Percentiles rank a stretch among this genome's conserved stretches.
phyloP scores from a whole-genome alignment of 1,139 yeast genomes.

The Yamadazyma triangularis region DNA sequence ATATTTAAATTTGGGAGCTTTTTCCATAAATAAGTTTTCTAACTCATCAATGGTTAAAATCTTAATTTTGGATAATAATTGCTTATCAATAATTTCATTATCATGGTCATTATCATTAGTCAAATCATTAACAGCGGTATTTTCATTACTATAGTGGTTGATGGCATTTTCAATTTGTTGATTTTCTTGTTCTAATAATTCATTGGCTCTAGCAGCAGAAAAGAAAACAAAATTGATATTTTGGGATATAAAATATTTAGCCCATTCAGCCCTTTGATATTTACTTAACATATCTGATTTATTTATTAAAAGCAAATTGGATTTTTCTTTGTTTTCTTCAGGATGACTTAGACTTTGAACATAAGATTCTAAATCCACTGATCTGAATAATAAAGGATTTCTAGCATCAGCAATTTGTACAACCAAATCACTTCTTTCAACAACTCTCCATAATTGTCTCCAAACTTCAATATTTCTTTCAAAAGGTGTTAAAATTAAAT shows the following conservation, averaged over 20 bases:
- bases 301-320: slow-evolving; percentile 79
- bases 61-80: slow-evolving; percentile 47
- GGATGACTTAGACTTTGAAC: slow-evolving; percentile 67
- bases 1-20: slow-evolving; percentile 66
- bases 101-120: slow-evolving; percentile 7
- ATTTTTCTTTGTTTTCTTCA: slow-evolving; percentile 46
- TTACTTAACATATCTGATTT: slow-evolving; percentile 86
- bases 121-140: slow-evolving; percentile 16
- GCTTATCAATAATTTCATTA: slow-evolving; percentile 8
- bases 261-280: slow-evolving; percentile 81
- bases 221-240: slow-evolving; percentile 86
- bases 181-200: slow-evolving; percentile 57
- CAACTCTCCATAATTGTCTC: slow-evolving; percentile 98
- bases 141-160: slow-evolving; percentile 3
- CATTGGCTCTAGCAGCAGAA: slow-evolving; percentile 84
- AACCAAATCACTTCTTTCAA: slow-evolving; percentile 88
- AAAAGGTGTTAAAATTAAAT: slow-evolving; percentile 88
- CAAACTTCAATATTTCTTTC: slow-evolving; percentile 97
- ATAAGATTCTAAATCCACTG: slow-evolving; percentile 81
- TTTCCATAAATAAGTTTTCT: slow-evolving; percentile 72
- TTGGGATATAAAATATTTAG: slow-evolving; percentile 65
- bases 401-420: slow-evolving; percentile 99
- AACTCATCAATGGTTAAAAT: slow-evolving; percentile 81
- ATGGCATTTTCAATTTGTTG: slow-evolving; percentile 18
- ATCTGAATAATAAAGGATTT: slow-evolving; percentile 86